Percentiles rank a stretch among this genome's conserved stretches.
phyloP scores from a whole-genome alignment of 2,329 filamentous ascomycete species.

The Penicillium psychrosexuale region DNA sequence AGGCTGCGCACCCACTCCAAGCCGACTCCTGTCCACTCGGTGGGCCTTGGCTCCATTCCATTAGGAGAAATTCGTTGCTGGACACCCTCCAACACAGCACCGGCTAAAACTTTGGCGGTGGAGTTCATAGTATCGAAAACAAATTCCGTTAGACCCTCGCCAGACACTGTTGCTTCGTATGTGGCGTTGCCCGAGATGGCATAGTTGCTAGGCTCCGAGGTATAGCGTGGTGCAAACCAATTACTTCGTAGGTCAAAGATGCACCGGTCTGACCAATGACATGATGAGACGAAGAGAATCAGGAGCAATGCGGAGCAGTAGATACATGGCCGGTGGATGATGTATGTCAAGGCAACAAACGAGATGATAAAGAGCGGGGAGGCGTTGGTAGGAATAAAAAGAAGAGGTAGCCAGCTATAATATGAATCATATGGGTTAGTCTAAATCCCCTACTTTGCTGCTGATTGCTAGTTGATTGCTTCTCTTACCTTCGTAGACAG shows the following conservation, averaged over 20 bases:
- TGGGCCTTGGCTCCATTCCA: conserved; percentile 41
- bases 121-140: conserved; percentile 58
- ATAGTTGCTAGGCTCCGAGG: conserved; percentile 33
- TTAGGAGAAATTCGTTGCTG: conserved; percentile 39
- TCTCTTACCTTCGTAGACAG: conserved; percentile 60
- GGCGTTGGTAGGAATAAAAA: conserved; percentile 83
- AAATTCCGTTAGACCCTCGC: conserved; percentile 37
- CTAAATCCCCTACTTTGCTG: background rate
- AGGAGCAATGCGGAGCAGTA: conserved; percentile 96
- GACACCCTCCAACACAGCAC: conserved; percentile 63
- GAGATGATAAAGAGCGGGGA: conserved; percentile 81
- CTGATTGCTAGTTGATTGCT: background rate
- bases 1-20: conserved; percentile 83
- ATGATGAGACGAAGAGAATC: conserved; percentile 88
- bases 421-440: background rate
- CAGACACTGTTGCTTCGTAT: conserved; percentile 24
- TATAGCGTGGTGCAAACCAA: conserved; percentile 82
- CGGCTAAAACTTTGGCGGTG: conserved; percentile 65
- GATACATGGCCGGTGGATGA: conserved; percentile 92
- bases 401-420: conserved; percentile 74
- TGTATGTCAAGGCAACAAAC: conserved; percentile 90
- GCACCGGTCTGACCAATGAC: conserved; percentile 83
- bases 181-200: conserved; percentile 14
- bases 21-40: conserved; percentile 72
- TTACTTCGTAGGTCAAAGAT: conserved; percentile 91